Percentiles rank a stretch among this genome's conserved stretches.
Conservation (phyloP, 2,329 filamentous ascomycete species). For the Didymella lethalis region DNA sequence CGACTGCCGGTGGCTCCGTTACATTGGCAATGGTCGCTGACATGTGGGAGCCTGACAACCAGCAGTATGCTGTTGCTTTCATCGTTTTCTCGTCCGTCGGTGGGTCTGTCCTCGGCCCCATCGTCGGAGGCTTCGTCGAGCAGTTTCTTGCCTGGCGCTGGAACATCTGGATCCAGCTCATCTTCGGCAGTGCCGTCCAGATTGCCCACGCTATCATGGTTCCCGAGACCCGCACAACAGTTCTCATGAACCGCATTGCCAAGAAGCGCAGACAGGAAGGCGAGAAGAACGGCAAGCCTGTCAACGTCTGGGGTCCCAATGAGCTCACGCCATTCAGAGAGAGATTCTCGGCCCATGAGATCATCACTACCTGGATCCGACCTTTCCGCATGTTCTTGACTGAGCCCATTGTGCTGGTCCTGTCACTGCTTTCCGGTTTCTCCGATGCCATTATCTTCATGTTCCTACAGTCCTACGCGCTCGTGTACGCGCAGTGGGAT, state of each 20-base stretch:
- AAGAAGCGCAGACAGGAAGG: constrained; percentile 74
- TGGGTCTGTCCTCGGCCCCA: constrained; percentile 77
- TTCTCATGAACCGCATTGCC: constrained; percentile 81
- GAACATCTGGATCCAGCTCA: constrained; percentile 86
- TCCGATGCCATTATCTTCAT: constrained; percentile 81
- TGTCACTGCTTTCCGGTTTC: constrained; percentile 78
- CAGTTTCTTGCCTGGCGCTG: constrained; percentile 75
- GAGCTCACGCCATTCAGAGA: constrained; percentile 63
- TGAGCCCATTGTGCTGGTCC: constrained; percentile 75
- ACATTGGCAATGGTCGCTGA: constrained; percentile 72
- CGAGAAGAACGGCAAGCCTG: constrained; percentile 64
- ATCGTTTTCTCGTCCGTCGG: constrained; percentile 81
- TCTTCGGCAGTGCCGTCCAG: constrained; percentile 77
- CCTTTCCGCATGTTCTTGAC: constrained; percentile 79
- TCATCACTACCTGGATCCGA: constrained; percentile 60
- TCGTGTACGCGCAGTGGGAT: constrained; percentile 73
- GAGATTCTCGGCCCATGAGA: constrained; percentile 50
- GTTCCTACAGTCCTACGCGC: constrained; percentile 74
- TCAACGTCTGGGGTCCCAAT: constrained; percentile 75
- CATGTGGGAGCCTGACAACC: constrained; percentile 56
- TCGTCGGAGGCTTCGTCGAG: constrained; percentile 80
- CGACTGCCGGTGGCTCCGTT: constrained; percentile 69
- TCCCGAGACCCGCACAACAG: constrained; percentile 78
- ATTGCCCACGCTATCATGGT: constrained; percentile 72
- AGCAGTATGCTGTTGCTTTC: constrained; percentile 36